These are phyloP conservation scores for Cladobotryum mycophilum DNA, from an alignment of 2,329 filamentous ascomycete species.

Conservation along the genomic window DNA sequence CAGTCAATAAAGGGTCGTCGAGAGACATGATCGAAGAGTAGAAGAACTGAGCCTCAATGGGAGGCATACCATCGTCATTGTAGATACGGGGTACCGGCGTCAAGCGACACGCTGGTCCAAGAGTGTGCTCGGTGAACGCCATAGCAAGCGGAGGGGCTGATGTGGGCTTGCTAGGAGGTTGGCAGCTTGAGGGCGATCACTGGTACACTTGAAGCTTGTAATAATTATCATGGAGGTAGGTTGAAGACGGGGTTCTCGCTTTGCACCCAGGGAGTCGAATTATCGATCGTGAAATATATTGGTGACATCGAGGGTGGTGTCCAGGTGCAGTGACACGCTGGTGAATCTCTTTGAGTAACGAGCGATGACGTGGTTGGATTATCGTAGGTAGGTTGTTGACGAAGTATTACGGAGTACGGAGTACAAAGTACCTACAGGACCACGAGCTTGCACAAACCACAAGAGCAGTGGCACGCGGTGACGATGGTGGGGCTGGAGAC, in stretches of 20 bases:
- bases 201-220: too few species aligned
- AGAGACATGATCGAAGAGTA: conserved; percentile 77
- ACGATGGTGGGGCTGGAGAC: neutral
- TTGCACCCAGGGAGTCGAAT: neutral
- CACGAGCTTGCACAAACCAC: neutral
- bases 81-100: conserved; percentile 37
- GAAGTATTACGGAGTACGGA: neutral
- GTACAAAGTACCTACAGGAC: neutral
- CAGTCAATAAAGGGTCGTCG: conserved; percentile 76
- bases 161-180: neutral
- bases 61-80: conserved; percentile 46
- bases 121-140: conserved; percentile 42
- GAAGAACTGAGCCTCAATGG: conserved; percentile 70
- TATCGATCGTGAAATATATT: neutral
- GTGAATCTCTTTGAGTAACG: too few species aligned
- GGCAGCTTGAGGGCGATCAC: too few species aligned
- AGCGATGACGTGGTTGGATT: too few species aligned
- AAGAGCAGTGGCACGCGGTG: neutral
- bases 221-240: neutral
- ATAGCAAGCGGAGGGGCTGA: neutral
- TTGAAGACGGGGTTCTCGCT: neutral
- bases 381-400: neutral
- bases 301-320: neutral
- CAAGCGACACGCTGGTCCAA: conserved; percentile 53
- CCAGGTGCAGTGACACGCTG: too few species aligned